Evolutionary conservation across 192 early-diverging fungal genomes (phyloP).

Genomic region (Coemansia sp.): DNA sequence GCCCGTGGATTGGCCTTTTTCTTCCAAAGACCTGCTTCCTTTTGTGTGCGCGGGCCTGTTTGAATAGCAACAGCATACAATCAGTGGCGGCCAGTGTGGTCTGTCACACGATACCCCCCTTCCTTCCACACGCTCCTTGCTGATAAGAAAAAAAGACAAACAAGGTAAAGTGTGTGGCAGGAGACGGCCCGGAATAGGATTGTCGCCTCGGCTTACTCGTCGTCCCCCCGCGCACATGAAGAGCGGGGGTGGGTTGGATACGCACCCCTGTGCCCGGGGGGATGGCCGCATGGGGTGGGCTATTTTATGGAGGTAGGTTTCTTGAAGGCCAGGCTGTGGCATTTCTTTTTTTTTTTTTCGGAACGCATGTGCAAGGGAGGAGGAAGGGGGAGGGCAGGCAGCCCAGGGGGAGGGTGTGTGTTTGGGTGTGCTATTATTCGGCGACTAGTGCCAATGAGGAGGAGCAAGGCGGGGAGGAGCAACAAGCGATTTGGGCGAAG

Average conservation of each 20-base stretch:
- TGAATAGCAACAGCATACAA: background rate
- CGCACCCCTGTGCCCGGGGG: background rate
- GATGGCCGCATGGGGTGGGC: background rate
- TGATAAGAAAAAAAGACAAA: background rate
- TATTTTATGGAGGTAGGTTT: conserved; percentile 1
- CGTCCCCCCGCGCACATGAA: background rate
- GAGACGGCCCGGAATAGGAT: background rate
- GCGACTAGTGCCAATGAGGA: background rate
- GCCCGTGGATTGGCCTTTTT: background rate
- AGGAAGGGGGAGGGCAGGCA: background rate
- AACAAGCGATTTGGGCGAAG: background rate
- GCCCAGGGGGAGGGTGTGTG: background rate
- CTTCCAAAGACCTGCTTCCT: background rate
- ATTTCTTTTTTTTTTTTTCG: background rate
- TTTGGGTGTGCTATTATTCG: conserved; percentile 2
- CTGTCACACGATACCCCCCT: background rate
- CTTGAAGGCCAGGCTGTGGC: background rate
- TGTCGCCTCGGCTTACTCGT: background rate
- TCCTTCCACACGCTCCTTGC: background rate
- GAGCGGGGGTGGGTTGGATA: background rate
- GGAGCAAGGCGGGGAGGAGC: background rate
- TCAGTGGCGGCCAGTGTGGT: background rate
- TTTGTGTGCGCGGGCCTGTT: background rate
- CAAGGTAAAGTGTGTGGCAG: background rate
- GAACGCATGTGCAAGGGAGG: background rate